Evolutionary conservation across 305 asterid genomes (phyloP), one percentile per base, ranked within the genome.

Genomic region (Solanum hybrid): DNA sequence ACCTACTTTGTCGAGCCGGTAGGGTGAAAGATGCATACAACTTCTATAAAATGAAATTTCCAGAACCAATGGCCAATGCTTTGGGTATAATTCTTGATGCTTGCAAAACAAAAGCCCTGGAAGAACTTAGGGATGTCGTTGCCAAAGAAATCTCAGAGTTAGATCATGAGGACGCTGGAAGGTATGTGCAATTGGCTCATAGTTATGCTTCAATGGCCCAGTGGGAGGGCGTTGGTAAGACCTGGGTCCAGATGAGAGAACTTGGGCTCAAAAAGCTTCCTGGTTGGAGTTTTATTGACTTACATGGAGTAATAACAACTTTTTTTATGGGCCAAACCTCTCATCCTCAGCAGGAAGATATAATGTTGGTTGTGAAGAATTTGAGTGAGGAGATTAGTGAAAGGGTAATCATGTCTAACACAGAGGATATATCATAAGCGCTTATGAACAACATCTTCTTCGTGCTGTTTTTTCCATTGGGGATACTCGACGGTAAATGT

Each of bases 1-100:
- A 97, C 92, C 97, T 97, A 56, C 96, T 97, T 27, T 96, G 98
- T 89, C 95, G 99, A 87, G 98, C 98, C 16, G 97, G 96, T 51
- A 95, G 93, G 94, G 94, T 96, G 16, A 91, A 93, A 90, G 96
- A 96, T 73, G 98, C 97, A 4, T 96, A 94, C 87, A 89, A 90
- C 22, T 96, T 94, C 91, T 96, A 95, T 87, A 92, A 87, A 89
- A 92, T 89, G 91, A 92, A 90, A 94, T 97, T 94, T 88, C 37
- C 89, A 4, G 93, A 93, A 80, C 98, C 97, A 26, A 51, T 90
- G 88, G 87, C 90, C 14, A 98, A 96, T 90, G 97, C 93, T 90
- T 89, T 96, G 22, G 98, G 99, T 88, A 96, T 96, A 85, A 76
- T 95, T 26, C 97, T 96, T 72, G 98, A 94, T 93, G 95, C 98